These are phyloP conservation scores for Calonectria hawksworthii DNA, from an alignment of 2,329 filamentous ascomycete genomes.

Conservation along the genomic window DNA sequence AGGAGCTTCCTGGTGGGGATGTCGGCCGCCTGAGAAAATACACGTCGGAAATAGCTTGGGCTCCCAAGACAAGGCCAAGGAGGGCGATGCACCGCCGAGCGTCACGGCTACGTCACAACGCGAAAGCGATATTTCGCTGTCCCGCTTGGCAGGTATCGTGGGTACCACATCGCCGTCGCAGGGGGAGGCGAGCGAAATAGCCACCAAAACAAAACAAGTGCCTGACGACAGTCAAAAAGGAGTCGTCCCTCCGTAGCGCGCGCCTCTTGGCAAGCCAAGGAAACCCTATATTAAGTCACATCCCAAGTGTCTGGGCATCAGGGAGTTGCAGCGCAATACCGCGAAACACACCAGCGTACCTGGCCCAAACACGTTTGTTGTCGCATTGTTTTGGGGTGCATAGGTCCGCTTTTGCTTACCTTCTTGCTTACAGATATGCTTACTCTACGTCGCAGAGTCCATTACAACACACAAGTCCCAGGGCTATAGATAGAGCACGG, in stretches of 20 bases:
- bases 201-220: background rate
- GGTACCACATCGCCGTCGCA: background rate
- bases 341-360: background rate
- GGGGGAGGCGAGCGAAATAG: background rate
- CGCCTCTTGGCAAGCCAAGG: conserved; percentile 1
- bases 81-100: background rate
- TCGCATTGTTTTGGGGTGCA: background rate
- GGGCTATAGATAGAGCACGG: background rate
- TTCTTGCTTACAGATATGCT: conserved; percentile 6
- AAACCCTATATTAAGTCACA: background rate
- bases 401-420: background rate
- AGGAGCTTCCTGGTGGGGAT: background rate
- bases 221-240: background rate
- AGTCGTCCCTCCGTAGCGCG: background rate
- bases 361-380: background rate
- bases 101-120: background rate
- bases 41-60: background rate
- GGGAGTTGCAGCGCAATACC: background rate
- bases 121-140: background rate
- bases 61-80: background rate
- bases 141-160: background rate
- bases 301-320: background rate
- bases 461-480: background rate
- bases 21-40: background rate
- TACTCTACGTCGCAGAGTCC: background rate